Percentiles rank a stretch among this genome's conserved stretches.
phyloP scores from a whole-genome alignment of 257 asterid genomes.

The Gentiana dahurica region DNA sequence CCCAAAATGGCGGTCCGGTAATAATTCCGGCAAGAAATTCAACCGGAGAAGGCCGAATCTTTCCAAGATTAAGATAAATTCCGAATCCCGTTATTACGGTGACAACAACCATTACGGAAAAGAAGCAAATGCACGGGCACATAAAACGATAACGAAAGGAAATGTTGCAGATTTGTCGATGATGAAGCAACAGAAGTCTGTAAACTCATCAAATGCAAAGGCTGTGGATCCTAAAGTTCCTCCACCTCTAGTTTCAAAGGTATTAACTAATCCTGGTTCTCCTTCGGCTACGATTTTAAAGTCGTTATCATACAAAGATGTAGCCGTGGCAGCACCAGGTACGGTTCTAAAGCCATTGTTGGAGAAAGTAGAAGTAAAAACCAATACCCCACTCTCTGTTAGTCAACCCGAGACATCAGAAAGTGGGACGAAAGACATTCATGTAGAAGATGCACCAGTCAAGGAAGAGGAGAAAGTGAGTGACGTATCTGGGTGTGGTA shows the following conservation, averaged over 20 bases:
- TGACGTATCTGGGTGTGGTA: conserved; percentile 17
- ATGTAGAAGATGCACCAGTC: conserved; percentile 20
- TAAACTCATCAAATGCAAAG: conserved; percentile 41
- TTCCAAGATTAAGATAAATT: conserved; percentile 66
- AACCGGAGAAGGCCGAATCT: conserved; percentile 65
- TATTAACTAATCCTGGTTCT: conserved; percentile 33
- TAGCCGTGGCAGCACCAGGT: conserved; percentile 91
- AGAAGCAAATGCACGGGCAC: conserved; percentile 38
- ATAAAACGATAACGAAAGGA: neutral
- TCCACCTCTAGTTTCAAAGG: conserved; percentile 31
- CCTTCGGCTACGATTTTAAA: conserved; percentile 61
- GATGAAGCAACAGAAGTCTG: too few relatives aligned
- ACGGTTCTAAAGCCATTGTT: conserved; percentile 63
- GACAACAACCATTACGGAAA: conserved; percentile 30
- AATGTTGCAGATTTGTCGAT: neutral
- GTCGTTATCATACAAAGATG: conserved; percentile 78
- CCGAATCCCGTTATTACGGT: conserved; percentile 37
- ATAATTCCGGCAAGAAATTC: conserved; percentile 41
- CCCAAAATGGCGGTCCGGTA: conserved; percentile 60
- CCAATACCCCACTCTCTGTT: conserved; percentile 17
- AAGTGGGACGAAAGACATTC: conserved; percentile 12
- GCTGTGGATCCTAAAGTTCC: conserved; percentile 18
- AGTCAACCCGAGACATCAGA: conserved; percentile 6
- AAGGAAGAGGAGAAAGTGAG: conserved; percentile 23
- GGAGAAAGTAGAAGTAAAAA: conserved; percentile 33